Base-by-base conservation (phyloP, 768 basidiomycete species). In the Hemileccinum impolitum region DNA sequence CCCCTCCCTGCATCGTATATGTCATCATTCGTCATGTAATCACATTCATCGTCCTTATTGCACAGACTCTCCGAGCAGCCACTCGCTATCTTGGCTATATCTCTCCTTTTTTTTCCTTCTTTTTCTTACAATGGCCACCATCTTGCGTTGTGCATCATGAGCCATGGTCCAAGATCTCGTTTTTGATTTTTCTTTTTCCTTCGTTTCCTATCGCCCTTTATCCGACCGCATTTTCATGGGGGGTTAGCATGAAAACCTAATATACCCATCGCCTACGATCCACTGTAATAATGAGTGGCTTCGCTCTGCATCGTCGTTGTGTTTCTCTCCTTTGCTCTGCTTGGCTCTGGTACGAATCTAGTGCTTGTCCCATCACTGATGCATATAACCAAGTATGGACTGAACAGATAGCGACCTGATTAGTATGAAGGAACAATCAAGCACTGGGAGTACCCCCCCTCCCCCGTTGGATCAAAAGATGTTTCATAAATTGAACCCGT, bases 21-120 rank as follows among this genome's bases (percentile, higher is more conserved):
- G 50, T 65, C 56, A 51, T 52, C 45, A 44, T 50, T 59, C 50
- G 51, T 50, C 53, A 53, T 55, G 60, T 64, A 64, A 52, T 66
- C 49, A 40, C 53, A 59, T 55, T 43, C 51, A 50, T 47, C 31
- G 53, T 48, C 51, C 52, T 47, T 39, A 49, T 54, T 44, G 55
- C 68, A 62, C 61, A 58, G 43, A 57, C 55, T 51, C 52, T 60
- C 53, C n/a, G n/a, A n/a, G 47, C 49, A 30, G 36, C 47, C 52
- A 39, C 48, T 56, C 47, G 57, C 53, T 39, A 47, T 57, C 51
- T 66, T 63, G 59, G 28, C 51, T 58, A 57, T 57, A 45, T 54
- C 51, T 43, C 38, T 14, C 39, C 18, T n/a, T 31, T 47, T 45
- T 39, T 50, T 31, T 35, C 28, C 3, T 9, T 30, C 39, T 50